These are phyloP conservation scores for Apiotrichum porosum DNA, from an alignment of 1,284 basidiomycete genomes.

Conservation along the genomic window DNA sequence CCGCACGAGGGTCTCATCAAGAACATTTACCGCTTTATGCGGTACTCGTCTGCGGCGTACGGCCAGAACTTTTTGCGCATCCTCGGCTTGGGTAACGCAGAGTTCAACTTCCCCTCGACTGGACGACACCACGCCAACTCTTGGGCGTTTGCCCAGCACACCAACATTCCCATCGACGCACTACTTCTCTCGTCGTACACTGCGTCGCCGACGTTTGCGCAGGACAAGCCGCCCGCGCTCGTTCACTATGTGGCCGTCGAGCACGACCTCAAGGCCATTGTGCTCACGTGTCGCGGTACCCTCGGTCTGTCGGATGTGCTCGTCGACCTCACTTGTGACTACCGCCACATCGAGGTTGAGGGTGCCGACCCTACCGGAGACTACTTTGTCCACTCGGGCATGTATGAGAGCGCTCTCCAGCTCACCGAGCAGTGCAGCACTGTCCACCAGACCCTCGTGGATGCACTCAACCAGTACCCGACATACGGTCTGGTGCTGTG, in stretches of 20 bases:
- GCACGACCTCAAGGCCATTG: constrained; percentile 49
- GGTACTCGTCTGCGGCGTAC: constrained; percentile 51
- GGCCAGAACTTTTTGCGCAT: constrained; percentile 52
- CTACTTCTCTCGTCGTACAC: constrained; percentile 52
- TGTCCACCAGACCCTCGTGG: constrained; percentile 50
- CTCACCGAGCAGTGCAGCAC: constrained; percentile 47
- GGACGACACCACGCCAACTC: constrained; percentile 50
- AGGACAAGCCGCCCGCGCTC: constrained; percentile 48
- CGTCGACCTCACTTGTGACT: constrained; percentile 54
- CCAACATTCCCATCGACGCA: constrained; percentile 51
- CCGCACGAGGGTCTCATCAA: constrained; percentile 49
- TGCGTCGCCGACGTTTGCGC: constrained; percentile 33
- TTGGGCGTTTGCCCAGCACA: constrained; percentile 50
- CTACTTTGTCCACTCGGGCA: constrained; percentile 53
- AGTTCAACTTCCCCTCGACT: constrained; percentile 52
- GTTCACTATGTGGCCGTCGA: constrained; percentile 53
- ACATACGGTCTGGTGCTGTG: constrained; percentile 52
- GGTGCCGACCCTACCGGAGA: constrained; percentile 43
- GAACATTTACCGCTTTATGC: constrained; percentile 53
- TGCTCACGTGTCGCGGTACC: constrained; percentile 53
- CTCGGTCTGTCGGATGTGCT: constrained; percentile 53
- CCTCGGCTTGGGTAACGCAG: constrained; percentile 49
- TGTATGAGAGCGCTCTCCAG: constrained; percentile 50
- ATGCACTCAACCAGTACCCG: constrained; percentile 48
- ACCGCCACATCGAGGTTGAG: constrained; percentile 48